Percentiles rank a stretch among this genome's conserved stretches.
Conservation (phyloP, 2,329 filamentous ascomycete species). For the Sclerotinia glacialis region DNA sequence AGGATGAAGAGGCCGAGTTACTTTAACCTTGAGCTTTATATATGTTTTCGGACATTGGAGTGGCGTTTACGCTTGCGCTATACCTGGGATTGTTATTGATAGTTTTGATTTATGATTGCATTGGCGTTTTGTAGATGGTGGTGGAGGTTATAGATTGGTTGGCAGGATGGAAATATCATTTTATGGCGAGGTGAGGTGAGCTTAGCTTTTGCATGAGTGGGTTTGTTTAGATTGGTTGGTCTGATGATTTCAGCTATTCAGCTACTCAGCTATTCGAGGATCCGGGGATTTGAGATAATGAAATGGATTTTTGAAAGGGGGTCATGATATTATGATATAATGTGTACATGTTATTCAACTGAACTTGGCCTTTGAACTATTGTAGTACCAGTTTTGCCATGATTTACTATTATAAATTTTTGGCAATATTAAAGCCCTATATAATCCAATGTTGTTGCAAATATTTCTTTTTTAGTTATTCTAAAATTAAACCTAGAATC, state of each 20-base stretch:
- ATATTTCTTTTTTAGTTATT: too few relatives aligned
- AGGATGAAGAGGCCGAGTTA: slow-evolving; percentile 48
- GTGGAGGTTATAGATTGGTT: slow-evolving; percentile 5
- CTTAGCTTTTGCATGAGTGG: neutral
- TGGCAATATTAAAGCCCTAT: too few relatives aligned
- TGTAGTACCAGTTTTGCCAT: too few relatives aligned
- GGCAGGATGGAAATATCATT: neutral
- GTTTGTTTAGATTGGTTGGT: neutral
- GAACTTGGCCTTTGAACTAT: too few relatives aligned
- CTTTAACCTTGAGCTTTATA: slow-evolving; percentile 27
- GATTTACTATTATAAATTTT: too few relatives aligned
- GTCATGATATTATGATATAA: neutral
- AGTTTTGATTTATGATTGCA: neutral
- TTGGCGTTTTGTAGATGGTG: slow-evolving; percentile 16
- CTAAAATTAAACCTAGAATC: too few relatives aligned
- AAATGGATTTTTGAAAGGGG: neutral
- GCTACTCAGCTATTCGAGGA: neutral
- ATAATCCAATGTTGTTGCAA: too few relatives aligned
- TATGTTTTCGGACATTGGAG: neutral
- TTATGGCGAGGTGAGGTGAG: neutral
- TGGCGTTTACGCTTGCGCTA: slow-evolving; percentile 14
- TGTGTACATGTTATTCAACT: too few relatives aligned
- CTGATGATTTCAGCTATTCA: neutral
- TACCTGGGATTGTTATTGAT: neutral
- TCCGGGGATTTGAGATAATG: neutral